Percentiles rank a stretch among this genome's conserved stretches.
Evolutionary conservation across 2,329 filamentous ascomycete genomes (phyloP).

Genomic region (Aspergillus bombycis): DNA sequence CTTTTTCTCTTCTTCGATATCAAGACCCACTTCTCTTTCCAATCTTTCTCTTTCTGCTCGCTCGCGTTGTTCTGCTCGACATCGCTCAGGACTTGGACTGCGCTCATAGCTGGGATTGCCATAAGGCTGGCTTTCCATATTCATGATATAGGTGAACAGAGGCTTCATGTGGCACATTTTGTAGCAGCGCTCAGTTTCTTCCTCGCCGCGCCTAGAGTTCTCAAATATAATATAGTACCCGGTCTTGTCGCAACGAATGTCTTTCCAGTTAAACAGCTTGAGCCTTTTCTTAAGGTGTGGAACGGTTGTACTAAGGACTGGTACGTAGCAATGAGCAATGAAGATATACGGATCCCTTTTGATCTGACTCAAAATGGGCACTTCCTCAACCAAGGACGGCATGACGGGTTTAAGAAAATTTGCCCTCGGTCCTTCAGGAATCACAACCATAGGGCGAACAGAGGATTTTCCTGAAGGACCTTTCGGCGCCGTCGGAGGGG

Average conservation of each 20-base stretch:
- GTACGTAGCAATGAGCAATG: constrained; percentile 82
- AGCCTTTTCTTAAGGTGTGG: constrained; percentile 88
- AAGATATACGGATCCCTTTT: constrained; percentile 86
- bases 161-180: constrained; percentile 76
- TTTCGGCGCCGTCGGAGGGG: constrained; percentile 84
- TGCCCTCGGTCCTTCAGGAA: constrained; percentile 45
- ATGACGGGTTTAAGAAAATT: constrained; percentile 33
- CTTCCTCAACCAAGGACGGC: constrained; percentile 64
- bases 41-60: constrained; percentile 69
- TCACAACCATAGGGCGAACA: constrained; percentile 35
- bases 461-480: constrained; percentile 69
- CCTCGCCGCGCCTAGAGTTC: constrained; percentile 73
- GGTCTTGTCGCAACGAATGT: constrained; percentile 78
- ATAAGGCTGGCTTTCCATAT: constrained; percentile 79
- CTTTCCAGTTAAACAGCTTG: constrained; percentile 78
- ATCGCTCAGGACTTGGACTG: constrained; percentile 49
- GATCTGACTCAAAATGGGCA: constrained; percentile 69
- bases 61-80: constrained; percentile 54
- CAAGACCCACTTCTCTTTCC: constrained; percentile 74
- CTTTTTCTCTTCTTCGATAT: constrained; percentile 87
- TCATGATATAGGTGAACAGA: constrained; percentile 91
- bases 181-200: constrained; percentile 80
- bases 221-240: constrained; percentile 94
- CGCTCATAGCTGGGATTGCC: constrained; percentile 66
- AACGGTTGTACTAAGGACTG: constrained; percentile 81